These are phyloP conservation scores for Papilionanthe hybrid DNA, from an alignment of 116 monocot species.

Conservation along the genomic window DNA sequence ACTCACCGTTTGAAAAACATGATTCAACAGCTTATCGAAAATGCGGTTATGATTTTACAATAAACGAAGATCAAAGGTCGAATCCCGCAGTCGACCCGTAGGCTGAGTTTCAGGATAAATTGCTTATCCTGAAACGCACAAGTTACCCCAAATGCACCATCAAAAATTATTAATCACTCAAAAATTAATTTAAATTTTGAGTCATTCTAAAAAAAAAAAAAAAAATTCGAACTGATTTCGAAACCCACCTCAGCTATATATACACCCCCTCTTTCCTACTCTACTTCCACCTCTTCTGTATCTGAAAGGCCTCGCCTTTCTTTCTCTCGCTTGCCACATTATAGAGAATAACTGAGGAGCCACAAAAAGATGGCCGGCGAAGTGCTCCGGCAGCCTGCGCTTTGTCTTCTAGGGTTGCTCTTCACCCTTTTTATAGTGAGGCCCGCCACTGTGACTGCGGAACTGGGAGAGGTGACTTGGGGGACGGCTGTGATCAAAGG, in stretches of 20 bases:
- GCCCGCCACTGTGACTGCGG: background rate
- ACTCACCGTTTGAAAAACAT: too few species aligned
- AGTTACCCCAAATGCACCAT: too few species aligned
- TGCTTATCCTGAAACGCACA: too few species aligned
- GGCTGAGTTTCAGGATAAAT: too few species aligned
- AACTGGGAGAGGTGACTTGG: conserved; percentile 6
- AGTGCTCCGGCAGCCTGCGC: background rate
- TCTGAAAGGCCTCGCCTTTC: background rate
- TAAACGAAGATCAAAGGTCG: too few species aligned
- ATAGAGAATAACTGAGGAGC: background rate
- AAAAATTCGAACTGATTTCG: conserved; percentile 7
- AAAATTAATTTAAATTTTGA: too few species aligned
- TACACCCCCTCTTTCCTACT: background rate
- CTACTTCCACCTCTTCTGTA: background rate
- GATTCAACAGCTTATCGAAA: too few species aligned
- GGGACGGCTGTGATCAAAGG: conserved; percentile 44
- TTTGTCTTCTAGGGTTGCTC: background rate
- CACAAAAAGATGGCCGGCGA: background rate
- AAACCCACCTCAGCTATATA: background rate
- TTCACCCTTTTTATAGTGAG: background rate
- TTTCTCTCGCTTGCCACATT: background rate
- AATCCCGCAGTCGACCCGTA: too few species aligned
- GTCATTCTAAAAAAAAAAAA: too few species aligned
- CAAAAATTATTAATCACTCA: too few species aligned
- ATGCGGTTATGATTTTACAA: too few species aligned